Evolutionary conservation across 1,139 yeast species (phyloP), one percentile per base, ranked within the genome.

Genomic region (Taiozyma sp.): DNA sequence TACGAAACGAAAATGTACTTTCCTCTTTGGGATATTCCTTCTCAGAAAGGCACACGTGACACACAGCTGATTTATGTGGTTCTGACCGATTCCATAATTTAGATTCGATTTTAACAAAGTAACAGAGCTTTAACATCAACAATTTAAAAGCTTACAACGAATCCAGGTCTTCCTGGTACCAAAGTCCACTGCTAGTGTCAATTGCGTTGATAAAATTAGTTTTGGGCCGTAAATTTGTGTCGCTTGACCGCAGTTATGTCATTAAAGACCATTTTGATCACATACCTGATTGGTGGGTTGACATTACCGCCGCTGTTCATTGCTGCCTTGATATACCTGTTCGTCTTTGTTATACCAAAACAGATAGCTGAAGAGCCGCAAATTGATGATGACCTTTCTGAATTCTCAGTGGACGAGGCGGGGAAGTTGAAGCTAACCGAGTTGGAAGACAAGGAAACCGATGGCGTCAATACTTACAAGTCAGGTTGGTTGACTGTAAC

Each of bases 401-500:
- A 43, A n/a, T 29, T 23, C 22, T 41, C 42, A 10, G 60, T 61
- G 16, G 62, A 63, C 19, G 70, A 73, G 12, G 73, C 73, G 49
- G 64, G 73, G 10, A 58, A 64, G 12, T 66, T 85, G 47, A 81
- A 77, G 55, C 82, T 85, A 2, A 87, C 88, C 0, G 82, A 80
- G 54, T 59, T 84, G 9, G 84, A 85, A 54, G 92, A 87, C 57
- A 68, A 70, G 19, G 70, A 72, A 44, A 75, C 76, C 29, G 68
- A 80, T 2, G 96, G 95, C 3, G 79, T 87, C 8, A 81, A 83
- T 39, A 78, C 90, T 0, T 79, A 74, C 59, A 83, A 80, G 63
- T 70, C 81, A 13, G 97, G 96, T 2, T 90, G 96, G 96, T 69
- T 92, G 5, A 81, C 87, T 4, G 90, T 91, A 10, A 88, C 97